Conservation (phyloP, 2,329 filamentous ascomycete genomes). For the Harringtonia aguacate region DNA sequence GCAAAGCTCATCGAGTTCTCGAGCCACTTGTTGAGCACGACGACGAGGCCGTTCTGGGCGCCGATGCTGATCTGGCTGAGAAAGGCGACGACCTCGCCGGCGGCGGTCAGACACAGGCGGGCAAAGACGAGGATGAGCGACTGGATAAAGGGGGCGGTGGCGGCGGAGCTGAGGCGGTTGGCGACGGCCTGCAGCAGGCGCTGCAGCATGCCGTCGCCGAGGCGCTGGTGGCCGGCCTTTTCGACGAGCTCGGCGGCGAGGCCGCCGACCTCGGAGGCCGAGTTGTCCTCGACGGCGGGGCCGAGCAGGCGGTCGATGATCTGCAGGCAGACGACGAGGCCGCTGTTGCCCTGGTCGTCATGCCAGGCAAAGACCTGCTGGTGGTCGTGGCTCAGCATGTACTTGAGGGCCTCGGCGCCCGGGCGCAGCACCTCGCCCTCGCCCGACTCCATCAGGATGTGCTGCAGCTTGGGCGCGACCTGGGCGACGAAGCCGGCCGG, state of each 20-base stretch:
- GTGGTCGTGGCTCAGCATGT: slow-evolving; percentile 81
- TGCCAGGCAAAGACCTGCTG: slow-evolving; percentile 83
- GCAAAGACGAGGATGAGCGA: slow-evolving; percentile 93
- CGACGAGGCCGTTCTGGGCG: slow-evolving; percentile 70
- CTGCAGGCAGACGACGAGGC: slow-evolving; percentile 77
- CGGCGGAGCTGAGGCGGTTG: slow-evolving; percentile 68
- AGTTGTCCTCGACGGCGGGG: slow-evolving; percentile 77
- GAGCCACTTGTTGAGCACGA: slow-evolving; percentile 90
- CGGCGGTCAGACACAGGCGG: slow-evolving; percentile 72
- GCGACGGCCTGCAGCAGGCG: slow-evolving; percentile 87
- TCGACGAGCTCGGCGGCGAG: slow-evolving; percentile 91
- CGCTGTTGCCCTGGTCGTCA: slow-evolving; percentile 68
- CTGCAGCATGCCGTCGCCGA: slow-evolving; percentile 72
- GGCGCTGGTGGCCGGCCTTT: slow-evolving; percentile 81
- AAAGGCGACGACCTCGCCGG: slow-evolving; percentile 86
- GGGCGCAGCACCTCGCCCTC: slow-evolving; percentile 84
- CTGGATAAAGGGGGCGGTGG: slow-evolving; percentile 85
- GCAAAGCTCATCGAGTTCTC: slow-evolving; percentile 96
- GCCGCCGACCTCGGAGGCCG: slow-evolving; percentile 90
- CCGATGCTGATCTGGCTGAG: slow-evolving; percentile 73
- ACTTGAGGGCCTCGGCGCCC: slow-evolving; percentile 76
- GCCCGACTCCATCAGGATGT: slow-evolving; percentile 69
- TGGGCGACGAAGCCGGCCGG: slow-evolving; percentile 77
- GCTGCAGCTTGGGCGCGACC: slow-evolving; percentile 77
- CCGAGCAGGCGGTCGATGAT: slow-evolving; percentile 88